These are phyloP conservation scores for Eimeria zaria DNA, from an alignment of 169 alveolate species.

Conservation along the genomic window DNA sequence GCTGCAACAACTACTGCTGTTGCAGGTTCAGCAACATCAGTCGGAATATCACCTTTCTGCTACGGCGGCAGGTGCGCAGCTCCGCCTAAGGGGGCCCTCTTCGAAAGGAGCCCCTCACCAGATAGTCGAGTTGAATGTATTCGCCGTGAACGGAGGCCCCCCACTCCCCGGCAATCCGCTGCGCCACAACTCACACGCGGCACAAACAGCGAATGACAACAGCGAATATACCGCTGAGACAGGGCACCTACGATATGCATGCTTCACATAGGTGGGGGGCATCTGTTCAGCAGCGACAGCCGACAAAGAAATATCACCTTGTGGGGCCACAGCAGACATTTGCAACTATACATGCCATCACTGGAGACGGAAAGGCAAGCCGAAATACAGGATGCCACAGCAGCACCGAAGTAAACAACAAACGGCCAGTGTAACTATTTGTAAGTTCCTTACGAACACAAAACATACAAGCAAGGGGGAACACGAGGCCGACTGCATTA, in stretches of 20 bases:
- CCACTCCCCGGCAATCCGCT: constrained; percentile 68
- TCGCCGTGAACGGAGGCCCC: constrained; percentile 42
- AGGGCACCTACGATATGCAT: not conserved
- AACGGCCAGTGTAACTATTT: not conserved
- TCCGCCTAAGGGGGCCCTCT: constrained; percentile 49
- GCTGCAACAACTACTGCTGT: constrained; percentile 7
- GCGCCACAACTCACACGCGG: constrained; percentile 15
- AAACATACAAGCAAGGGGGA: not conserved
- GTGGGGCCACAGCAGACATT: not conserved
- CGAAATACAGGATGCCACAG: not conserved
- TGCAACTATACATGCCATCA: not conserved
- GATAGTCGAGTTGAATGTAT: constrained; percentile 56
- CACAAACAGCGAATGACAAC: not conserved
- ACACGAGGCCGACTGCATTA: not conserved
- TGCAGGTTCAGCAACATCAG: constrained; percentile 20
- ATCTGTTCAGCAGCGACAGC: not conserved
- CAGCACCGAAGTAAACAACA: not conserved
- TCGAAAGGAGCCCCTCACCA: constrained; percentile 35
- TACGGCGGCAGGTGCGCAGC: constrained; percentile 14
- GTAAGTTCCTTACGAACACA: not conserved
- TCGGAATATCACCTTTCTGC: not conserved
- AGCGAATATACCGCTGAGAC: no score
- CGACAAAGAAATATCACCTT: not conserved
- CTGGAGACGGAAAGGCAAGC: not conserved
- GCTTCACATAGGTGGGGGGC: not conserved